phyloP scores from a whole-genome alignment of 768 basidiomycete species.

The Agrocybe chaxingu region DNA sequence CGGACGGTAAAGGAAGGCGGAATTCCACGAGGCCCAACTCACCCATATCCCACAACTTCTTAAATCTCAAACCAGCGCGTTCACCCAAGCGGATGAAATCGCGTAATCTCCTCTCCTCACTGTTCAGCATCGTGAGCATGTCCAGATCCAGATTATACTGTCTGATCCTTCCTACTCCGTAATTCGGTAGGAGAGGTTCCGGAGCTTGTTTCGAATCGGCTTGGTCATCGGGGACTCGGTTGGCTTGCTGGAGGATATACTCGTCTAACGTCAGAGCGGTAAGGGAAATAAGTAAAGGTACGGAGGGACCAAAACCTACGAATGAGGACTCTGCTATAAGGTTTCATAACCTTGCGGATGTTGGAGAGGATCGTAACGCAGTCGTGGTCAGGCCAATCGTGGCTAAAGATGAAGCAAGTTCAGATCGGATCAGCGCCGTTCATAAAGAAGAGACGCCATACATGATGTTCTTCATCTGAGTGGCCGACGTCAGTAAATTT shows the following conservation, averaged over 20 bases:
- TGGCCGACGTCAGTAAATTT: neutral
- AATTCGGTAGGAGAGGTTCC: constrained; percentile 39
- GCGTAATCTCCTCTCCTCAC: constrained; percentile 38
- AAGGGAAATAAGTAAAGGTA: neutral
- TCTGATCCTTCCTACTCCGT: no score
- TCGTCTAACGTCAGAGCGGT: constrained; percentile 24
- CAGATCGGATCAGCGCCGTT: neutral
- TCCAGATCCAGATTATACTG: constrained; percentile 30
- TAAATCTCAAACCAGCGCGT: constrained; percentile 29
- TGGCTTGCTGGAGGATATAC: constrained; percentile 26
- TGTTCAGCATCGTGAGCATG: constrained; percentile 42
- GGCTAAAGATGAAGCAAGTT: constrained; percentile 20
- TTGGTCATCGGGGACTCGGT: constrained; percentile 11
- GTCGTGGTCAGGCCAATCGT: constrained; percentile 39
- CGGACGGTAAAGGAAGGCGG: neutral
- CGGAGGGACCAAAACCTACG: constrained; percentile 25
- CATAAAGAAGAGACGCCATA: constrained; percentile 15
- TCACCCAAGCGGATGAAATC: constrained; percentile 36
- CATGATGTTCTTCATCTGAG: constrained; percentile 34
- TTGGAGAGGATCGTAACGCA: constrained; percentile 31
- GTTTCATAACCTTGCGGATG: constrained; percentile 32
- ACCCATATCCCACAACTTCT: constrained; percentile 33
- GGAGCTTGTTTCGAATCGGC: constrained; percentile 27
- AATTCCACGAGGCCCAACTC: constrained; percentile 31
- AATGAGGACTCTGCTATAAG: constrained; percentile 31